Percentiles rank a stretch among this genome's conserved stretches.
These are phyloP conservation scores for Corchorus olitorius DNA, from an alignment of 345 rosid species.

Conservation along the genomic window DNA sequence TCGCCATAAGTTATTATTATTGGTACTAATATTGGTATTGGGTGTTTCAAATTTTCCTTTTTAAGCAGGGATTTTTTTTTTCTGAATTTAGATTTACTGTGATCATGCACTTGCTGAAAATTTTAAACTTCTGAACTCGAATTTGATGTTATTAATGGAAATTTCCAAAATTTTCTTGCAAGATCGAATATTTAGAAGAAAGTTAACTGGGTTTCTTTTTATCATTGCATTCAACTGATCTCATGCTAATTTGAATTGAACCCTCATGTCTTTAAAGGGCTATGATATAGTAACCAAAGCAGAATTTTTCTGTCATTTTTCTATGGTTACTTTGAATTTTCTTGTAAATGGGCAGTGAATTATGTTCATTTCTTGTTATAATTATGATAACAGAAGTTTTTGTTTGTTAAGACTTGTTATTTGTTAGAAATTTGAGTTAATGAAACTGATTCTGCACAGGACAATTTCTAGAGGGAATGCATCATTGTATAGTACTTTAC, in stretches of 20 bases:
- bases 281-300: not conserved
- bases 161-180: not conserved
- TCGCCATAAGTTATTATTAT: not conserved
- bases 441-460: not conserved
- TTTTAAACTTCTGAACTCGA: not conserved
- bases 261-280: not conserved
- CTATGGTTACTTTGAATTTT: not conserved
- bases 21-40: not conserved
- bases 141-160: not conserved
- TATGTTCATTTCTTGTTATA: not conserved
- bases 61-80: not conserved
- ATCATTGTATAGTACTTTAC: not conserved
- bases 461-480: not conserved
- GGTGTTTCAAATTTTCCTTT: not conserved
- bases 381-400: not conserved
- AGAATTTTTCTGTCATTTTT: not conserved
- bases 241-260: constrained; percentile 6
- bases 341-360: not conserved
- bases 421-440: not conserved
- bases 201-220: not conserved
- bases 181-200: not conserved
- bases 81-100: not conserved
- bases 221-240: not conserved
- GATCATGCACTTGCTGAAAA: not conserved
- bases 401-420: not conserved